phyloP scores from a whole-genome alignment of 768 basidiomycete species.

The Amanita molliuscula region DNA sequence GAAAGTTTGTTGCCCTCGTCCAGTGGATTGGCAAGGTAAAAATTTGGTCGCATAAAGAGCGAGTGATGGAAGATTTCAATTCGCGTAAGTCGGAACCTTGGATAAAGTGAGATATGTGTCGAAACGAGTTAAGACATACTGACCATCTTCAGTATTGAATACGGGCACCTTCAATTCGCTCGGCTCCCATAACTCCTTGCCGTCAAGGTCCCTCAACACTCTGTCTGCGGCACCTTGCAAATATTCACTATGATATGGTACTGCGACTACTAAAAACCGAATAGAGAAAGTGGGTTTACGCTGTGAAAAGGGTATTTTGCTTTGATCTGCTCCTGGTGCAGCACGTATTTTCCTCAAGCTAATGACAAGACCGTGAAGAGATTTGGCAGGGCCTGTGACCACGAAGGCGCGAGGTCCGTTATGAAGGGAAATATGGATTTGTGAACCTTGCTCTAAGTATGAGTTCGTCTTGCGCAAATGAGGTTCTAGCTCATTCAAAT shows the following conservation, averaged over 20 bases:
- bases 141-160: constrained; percentile 89
- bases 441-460: constrained; percentile 69
- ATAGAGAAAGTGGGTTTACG: constrained; percentile 88
- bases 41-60: constrained; percentile 87
- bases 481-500: constrained; percentile 62
- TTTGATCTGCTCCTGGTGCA: constrained; percentile 80
- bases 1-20: constrained; percentile 84
- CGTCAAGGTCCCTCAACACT: constrained; percentile 60
- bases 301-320: constrained; percentile 89
- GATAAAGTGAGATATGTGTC: constrained; percentile 10
- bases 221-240: constrained; percentile 66
- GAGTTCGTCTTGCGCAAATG: constrained; percentile 85
- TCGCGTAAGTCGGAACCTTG: constrained; percentile 79
- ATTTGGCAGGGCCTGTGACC: constrained; percentile 83
- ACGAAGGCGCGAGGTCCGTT: constrained; percentile 90
- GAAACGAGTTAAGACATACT: constrained; percentile 16
- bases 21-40: constrained; percentile 91
- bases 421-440: constrained; percentile 79
- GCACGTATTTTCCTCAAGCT: constrained; percentile 87
- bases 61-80: constrained; percentile 62
- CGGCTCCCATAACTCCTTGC: constrained; percentile 68
- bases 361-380: constrained; percentile 91
- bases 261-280: constrained; percentile 91
- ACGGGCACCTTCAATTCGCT: constrained; percentile 74
- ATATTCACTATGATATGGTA: constrained; percentile 93